These are phyloP conservation scores for Tieghemiomyces parasiticus DNA, from an alignment of 192 early-diverging fungal species.

Conservation along the genomic window DNA sequence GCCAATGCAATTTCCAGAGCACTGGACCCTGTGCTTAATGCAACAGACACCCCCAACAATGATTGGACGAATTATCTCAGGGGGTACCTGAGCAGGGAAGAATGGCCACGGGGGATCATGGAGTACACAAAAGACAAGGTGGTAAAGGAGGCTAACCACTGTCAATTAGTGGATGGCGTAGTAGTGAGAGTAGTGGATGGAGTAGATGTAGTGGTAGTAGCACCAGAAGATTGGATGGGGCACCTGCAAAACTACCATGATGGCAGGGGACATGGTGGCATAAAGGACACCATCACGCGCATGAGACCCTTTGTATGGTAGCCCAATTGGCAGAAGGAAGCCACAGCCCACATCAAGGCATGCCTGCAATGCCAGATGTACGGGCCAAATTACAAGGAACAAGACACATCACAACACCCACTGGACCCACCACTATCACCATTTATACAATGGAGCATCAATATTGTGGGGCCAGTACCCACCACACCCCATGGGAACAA, in stretches of 20 bases:
- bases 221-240: background rate
- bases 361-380: background rate
- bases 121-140: background rate
- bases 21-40: too few relatives aligned
- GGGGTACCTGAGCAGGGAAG: background rate
- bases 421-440: background rate
- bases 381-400: too few relatives aligned
- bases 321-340: background rate
- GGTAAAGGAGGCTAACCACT: background rate
- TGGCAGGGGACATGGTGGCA: background rate
- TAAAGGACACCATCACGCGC: background rate
- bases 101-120: background rate
- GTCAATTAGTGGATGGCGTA: background rate
- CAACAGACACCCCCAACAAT: too few relatives aligned
- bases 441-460: constrained; percentile 6
- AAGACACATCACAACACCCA: too few relatives aligned
- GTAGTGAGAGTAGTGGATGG: background rate
- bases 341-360: background rate
- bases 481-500: constrained; percentile 5
- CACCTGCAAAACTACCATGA: background rate
- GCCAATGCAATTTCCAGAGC: background rate
- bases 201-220: background rate
- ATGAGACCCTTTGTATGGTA: background rate
- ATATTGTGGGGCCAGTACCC: constrained; percentile 9
- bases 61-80: background rate